Conservation (phyloP, 345 rosid species). For the Hibiscus mutabilis region DNA sequence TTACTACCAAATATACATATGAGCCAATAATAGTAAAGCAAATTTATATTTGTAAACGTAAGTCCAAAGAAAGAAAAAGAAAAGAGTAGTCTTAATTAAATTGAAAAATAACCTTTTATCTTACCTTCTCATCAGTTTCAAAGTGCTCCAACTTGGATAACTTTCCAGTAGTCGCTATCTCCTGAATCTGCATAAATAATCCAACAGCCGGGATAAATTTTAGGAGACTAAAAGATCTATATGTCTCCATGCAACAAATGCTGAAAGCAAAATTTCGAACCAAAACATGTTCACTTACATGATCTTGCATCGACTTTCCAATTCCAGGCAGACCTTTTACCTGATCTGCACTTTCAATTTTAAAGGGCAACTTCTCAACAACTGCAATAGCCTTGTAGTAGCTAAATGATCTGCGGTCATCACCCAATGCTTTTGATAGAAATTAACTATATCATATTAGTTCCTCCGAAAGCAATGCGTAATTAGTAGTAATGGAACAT, state of each 20-base stretch:
- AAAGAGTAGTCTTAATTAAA: background rate
- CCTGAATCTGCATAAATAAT: constrained; percentile 67
- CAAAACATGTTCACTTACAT: constrained; percentile 47
- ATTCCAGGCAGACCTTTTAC: constrained; percentile 77
- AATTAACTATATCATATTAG: constrained; percentile 13
- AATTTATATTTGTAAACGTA: background rate
- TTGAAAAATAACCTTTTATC: background rate
- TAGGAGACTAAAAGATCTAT: background rate
- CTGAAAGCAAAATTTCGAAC: background rate
- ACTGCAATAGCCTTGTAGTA: constrained; percentile 83
- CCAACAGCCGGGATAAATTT: constrained; percentile 8
- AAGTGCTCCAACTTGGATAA: constrained; percentile 90
- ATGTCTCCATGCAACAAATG: constrained; percentile 4
- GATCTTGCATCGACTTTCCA: constrained; percentile 94
- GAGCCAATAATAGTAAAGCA: background rate
- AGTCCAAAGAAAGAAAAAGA: background rate
- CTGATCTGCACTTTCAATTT: constrained; percentile 78
- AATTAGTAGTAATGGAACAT: background rate
- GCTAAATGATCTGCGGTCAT: constrained; percentile 90
- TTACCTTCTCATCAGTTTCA: constrained; percentile 92
- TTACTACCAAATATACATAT: background rate
- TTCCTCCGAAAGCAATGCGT: background rate
- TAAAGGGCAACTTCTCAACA: constrained; percentile 78
- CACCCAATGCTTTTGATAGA: constrained; percentile 71
- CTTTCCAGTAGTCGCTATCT: constrained; percentile 80